Percentiles rank a stretch among this genome's conserved stretches.
Conservation (phyloP, 1,139 yeast species). For the Maudiozyma humilis region DNA sequence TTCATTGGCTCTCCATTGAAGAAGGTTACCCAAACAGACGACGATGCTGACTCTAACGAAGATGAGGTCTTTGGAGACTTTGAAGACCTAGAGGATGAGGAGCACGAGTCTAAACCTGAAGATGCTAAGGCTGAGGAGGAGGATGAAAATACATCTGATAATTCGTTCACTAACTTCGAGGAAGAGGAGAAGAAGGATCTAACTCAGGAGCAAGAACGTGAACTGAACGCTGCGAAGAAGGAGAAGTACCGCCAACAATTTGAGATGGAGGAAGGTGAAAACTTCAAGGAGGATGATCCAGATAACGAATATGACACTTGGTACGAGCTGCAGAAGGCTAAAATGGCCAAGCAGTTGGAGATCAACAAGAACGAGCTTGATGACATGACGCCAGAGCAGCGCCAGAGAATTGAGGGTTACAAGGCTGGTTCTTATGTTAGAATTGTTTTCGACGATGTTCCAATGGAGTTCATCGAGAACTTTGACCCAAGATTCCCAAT, state of each 20-base stretch:
- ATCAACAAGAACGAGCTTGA: slow-evolving; percentile 77
- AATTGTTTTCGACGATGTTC: slow-evolving; percentile 70
- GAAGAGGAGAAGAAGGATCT: slow-evolving; percentile 37
- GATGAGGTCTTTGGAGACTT: slow-evolving; percentile 68
- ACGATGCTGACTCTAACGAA: slow-evolving; percentile 36
- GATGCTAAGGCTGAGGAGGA: slow-evolving; percentile 26
- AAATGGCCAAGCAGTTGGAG: slow-evolving; percentile 91
- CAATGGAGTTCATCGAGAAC: slow-evolving; percentile 84
- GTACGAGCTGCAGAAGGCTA: slow-evolving; percentile 95
- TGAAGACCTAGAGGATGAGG: slow-evolving; percentile 53
- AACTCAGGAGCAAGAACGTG: slow-evolving; percentile 63
- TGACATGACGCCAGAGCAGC: slow-evolving; percentile 63
- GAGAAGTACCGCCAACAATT: slow-evolving; percentile 82
- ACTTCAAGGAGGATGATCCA: slow-evolving; percentile 64
- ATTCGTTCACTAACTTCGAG: slow-evolving; percentile 51
- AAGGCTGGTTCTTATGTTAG: slow-evolving; percentile 93
- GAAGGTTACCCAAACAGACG: slow-evolving; percentile 35
- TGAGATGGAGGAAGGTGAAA: slow-evolving; percentile 79
- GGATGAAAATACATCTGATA: slow-evolving; percentile 32
- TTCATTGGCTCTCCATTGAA: slow-evolving; percentile 58
- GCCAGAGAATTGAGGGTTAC: slow-evolving; percentile 82
- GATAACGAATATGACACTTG: slow-evolving; percentile 82
- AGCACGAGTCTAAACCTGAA: slow-evolving; percentile 14
- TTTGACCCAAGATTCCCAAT: slow-evolving; percentile 81
- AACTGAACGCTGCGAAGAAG: slow-evolving; percentile 77